Evolutionary conservation across 805 yeast species (phyloP), one percentile per base, ranked within the genome.

Genomic region (Candida stauntonica): DNA sequence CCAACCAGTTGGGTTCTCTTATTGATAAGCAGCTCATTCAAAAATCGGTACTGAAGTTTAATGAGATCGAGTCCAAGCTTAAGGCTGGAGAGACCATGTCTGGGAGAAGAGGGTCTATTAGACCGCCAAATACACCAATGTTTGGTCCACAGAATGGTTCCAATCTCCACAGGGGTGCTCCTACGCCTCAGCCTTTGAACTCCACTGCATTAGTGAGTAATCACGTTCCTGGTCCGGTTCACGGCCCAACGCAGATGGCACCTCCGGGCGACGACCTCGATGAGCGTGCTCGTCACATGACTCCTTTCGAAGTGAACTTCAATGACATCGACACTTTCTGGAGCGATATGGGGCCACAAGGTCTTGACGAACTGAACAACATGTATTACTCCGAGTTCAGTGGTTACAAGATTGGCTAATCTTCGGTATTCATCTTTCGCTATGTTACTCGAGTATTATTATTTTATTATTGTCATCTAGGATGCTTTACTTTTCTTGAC

Each of bases 321-420:
- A 33, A 41, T 28, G 57, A 47, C 14, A 33, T 45, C 24, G 56
- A 52, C 24, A 38, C 42, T 4, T 51, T 55, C 38, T 55, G 60
- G 60, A 41, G 36, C 26, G 58, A 49, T 36, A 51, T 55, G 39
- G 58, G 57, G 1, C 56, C 50, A 26, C 52, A 49, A 29, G 58
- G 57, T 2, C 31, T 52, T 26, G 53, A 53, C 31, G 55, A 50
- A 31, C 35, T 55, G 38, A 52, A 48, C 33, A 52, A 49, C 29
- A 47, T 54, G 55, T 54, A 54, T 18, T 44, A 51, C 42, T 45
- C 50, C 8, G 60, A 55, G 29, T 55, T 52, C 45, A 45, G 58
- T 5, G 58, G 59, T 16, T 55, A 52, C 40, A 55, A 43, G 26
- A 38, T 50, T 20, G 44, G 42, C 15, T 42, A 23, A 41, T 16